A percentile compares a stretch with the other conserved stretches of the same genome.
phyloP scores from a whole-genome alignment of 768 basidiomycete species.

The Lactarius psammicola region DNA sequence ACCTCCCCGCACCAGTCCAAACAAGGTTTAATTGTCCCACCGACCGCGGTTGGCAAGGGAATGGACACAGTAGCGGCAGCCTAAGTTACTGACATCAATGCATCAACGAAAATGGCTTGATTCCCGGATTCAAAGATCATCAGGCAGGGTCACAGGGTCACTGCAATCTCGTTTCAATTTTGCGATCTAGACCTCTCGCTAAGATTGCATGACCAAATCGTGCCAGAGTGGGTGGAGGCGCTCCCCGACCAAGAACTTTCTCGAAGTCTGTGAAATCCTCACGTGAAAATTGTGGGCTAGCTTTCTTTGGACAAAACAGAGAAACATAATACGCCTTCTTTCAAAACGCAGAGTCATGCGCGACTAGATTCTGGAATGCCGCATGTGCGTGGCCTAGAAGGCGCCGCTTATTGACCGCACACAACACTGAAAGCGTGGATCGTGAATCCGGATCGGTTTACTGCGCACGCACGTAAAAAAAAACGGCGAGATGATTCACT shows the following conservation, averaged over 20 bases:
- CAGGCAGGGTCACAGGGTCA: not conserved
- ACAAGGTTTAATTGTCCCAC: conserved; percentile 22
- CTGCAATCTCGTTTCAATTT: no score
- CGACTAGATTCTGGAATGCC: not conserved
- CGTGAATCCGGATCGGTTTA: not conserved
- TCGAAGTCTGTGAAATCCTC: not conserved
- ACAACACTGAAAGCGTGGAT: not conserved
- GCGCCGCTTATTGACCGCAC: not conserved
- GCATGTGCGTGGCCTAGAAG: not conserved
- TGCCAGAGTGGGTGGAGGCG: not conserved
- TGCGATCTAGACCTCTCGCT: not conserved
- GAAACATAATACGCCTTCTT: not conserved
- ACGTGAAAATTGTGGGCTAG: not conserved
- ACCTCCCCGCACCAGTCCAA: conserved; percentile 8
- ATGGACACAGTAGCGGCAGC: not conserved
- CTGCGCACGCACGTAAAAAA: not conserved
- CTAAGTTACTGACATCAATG: not conserved
- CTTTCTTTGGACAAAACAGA: not conserved
- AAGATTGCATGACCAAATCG: not conserved
- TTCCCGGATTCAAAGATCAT: not conserved
- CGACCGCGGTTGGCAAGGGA: conserved; percentile 23
- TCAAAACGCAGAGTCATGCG: no score
- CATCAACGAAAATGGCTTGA: not conserved
- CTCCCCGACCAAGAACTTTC: not conserved
- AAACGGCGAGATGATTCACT: not conserved